These are phyloP conservation scores for Malassezia brasiliensis DNA, from an alignment of 1,284 basidiomycete species.

Conservation along the genomic window DNA sequence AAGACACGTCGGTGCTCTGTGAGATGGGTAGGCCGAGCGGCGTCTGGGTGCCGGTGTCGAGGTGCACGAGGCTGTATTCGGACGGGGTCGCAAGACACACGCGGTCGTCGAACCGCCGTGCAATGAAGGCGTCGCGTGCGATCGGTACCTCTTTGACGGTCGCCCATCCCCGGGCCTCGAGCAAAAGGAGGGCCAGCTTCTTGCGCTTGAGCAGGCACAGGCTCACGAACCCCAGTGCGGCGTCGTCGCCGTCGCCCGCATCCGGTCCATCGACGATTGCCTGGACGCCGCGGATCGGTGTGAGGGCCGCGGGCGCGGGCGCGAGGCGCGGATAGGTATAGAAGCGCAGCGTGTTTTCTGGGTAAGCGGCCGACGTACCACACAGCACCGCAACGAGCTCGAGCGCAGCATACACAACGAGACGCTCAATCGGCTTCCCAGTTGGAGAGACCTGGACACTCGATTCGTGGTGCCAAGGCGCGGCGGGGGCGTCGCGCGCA, in stretches of 20 bases:
- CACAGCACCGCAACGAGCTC: slow-evolving; percentile 17
- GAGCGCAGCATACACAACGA: slow-evolving; percentile 12
- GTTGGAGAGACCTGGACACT: slow-evolving; percentile 7
- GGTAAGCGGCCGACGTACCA: background rate
- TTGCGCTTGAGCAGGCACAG: slow-evolving; percentile 38
- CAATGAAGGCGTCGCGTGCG: slow-evolving; percentile 37
- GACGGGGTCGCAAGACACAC: slow-evolving; percentile 41
- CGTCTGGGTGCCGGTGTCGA: slow-evolving; percentile 24
- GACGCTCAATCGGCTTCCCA: slow-evolving; percentile 17
- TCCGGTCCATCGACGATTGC: slow-evolving; percentile 23
- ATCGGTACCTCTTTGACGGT: slow-evolving; percentile 36
- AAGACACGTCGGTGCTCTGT: slow-evolving; percentile 33
- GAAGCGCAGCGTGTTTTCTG: slow-evolving; percentile 22
- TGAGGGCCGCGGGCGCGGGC: slow-evolving; percentile 2
- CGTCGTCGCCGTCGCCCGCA: background rate
- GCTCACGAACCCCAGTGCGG: slow-evolving; percentile 18
- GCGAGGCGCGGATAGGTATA: slow-evolving; percentile 16
- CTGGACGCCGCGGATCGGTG: slow-evolving; percentile 21
- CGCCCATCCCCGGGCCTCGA: slow-evolving; percentile 24
- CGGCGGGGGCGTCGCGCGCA: no score
- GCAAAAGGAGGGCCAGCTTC: slow-evolving; percentile 30
- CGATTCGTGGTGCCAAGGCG: slow-evolving; percentile 5
- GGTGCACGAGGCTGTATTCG: slow-evolving; percentile 37
- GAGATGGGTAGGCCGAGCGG: slow-evolving; percentile 43
- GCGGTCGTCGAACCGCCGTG: slow-evolving; percentile 28